These are phyloP conservation scores for Ophiosphaerella korrae DNA, from an alignment of 2,329 filamentous ascomycete species.

Conservation along the genomic window DNA sequence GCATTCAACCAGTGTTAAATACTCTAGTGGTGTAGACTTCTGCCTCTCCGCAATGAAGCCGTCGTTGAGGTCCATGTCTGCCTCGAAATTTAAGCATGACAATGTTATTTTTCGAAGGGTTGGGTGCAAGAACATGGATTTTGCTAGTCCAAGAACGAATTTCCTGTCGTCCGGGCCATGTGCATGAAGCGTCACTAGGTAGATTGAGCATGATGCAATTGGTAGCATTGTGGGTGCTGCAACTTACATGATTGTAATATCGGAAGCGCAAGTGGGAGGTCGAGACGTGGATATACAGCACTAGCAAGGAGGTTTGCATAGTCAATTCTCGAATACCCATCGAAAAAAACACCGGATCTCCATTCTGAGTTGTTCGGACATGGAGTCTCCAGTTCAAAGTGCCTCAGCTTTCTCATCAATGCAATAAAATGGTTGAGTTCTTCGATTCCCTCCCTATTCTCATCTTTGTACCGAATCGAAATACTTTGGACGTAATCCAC, in stretches of 20 bases:
- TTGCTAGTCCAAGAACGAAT: constrained; percentile 31
- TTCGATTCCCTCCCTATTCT: constrained; percentile 34
- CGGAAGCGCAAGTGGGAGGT: constrained; percentile 20
- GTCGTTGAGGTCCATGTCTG: constrained; percentile 7
- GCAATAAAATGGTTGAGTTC: constrained; percentile 33
- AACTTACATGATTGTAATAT: constrained; percentile 40
- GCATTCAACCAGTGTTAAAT: constrained; percentile 44
- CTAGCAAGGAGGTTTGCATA: constrained; percentile 37
- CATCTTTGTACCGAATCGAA: constrained; percentile 34
- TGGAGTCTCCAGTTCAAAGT: constrained; percentile 40
- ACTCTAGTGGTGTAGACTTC: constrained; percentile 36
- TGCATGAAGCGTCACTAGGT: constrained; percentile 39
- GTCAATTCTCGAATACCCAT: constrained; percentile 37
- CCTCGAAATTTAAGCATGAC: constrained; percentile 42
- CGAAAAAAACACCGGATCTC: constrained; percentile 25
- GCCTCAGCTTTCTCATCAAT: constrained; percentile 34
- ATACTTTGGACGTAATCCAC: constrained; percentile 33
- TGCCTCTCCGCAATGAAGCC: constrained; percentile 20
- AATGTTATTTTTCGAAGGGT: constrained; percentile 37
- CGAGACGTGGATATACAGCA: constrained; percentile 26
- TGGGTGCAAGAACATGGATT: constrained; percentile 41
- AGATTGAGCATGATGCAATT: constrained; percentile 9
- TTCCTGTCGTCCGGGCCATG: constrained; percentile 35
- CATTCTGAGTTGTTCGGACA: constrained; percentile 45
- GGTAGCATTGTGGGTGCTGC: no score